Evolutionary conservation across 352 stramenopile species (phyloP).

Genomic region (Blastocystis sp.): DNA sequence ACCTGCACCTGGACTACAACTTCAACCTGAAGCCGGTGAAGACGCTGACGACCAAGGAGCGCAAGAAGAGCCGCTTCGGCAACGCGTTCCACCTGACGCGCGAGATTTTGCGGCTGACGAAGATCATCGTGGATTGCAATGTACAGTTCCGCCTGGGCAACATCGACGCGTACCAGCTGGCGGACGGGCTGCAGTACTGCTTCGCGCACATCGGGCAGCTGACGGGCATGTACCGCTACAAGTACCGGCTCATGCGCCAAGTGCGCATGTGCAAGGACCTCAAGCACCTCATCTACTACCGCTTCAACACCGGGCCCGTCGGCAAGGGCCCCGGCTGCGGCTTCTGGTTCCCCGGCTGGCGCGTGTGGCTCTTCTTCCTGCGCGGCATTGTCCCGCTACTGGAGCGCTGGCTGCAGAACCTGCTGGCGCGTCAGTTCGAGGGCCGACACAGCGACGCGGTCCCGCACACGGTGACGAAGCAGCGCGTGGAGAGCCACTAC

Average conservation of each 20-base stretch:
- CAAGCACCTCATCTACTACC: slow-evolving; percentile 99
- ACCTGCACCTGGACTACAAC: slow-evolving; percentile 99
- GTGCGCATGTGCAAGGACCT: slow-evolving; percentile 99
- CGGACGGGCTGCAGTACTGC: slow-evolving; percentile 95
- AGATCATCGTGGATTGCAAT: slow-evolving; percentile 97
- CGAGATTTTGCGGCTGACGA: slow-evolving; percentile 97
- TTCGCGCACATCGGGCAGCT: slow-evolving; percentile 99
- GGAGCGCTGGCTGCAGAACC: slow-evolving; percentile 96
- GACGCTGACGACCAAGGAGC: slow-evolving; percentile 98
- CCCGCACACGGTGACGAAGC: slow-evolving; percentile 98
- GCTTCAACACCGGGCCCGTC: slow-evolving; percentile 98
- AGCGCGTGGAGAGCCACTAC: slow-evolving; percentile 98
- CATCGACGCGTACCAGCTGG: slow-evolving; percentile 97
- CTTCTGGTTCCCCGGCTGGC: slow-evolving; percentile 97
- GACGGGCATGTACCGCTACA: slow-evolving; percentile 99
- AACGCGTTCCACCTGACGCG: slow-evolving; percentile 89
- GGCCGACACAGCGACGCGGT: slow-evolving; percentile 95
- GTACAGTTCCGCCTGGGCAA: slow-evolving; percentile 99
- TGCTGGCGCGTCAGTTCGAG: slow-evolving; percentile 97
- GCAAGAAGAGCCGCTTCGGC: slow-evolving; percentile 96
- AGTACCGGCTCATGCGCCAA: slow-evolving; percentile 93
- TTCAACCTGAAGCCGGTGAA: slow-evolving; percentile 99
- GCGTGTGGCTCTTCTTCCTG: slow-evolving; percentile 99
- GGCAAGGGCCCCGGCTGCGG: slow-evolving; percentile 96
- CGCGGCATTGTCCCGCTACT: slow-evolving; percentile 94